Percentiles rank a stretch among this genome's conserved stretches.
These are phyloP conservation scores for Penicillium lividum DNA, from an alignment of 495 filamentous ascomycete genomes.

Conservation along the genomic window DNA sequence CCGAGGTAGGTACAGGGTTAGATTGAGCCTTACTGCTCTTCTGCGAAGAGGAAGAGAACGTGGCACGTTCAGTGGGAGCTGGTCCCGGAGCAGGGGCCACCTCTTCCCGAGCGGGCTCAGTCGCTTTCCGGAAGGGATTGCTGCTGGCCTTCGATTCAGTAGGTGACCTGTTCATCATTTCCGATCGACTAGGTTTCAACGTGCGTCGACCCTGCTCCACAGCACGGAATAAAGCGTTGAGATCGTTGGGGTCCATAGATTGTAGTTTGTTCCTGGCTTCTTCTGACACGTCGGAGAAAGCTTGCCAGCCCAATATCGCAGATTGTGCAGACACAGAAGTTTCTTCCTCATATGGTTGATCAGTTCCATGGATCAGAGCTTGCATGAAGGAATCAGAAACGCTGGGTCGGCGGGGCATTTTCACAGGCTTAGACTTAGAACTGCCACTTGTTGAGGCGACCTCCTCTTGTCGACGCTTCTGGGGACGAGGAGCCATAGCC, in stretches of 20 bases:
- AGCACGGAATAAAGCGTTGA: slow-evolving; percentile 37
- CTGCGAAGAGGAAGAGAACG: too few relatives aligned
- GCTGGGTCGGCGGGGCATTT: slow-evolving; percentile 37
- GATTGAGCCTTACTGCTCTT: too few relatives aligned
- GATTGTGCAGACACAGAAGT: slow-evolving; percentile 39
- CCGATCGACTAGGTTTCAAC: slow-evolving; percentile 36
- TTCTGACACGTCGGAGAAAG: slow-evolving; percentile 41
- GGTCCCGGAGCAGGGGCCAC: slow-evolving; percentile 19
- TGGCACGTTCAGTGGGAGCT: not conserved
- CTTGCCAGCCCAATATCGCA: slow-evolving; percentile 43
- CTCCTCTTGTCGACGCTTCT: slow-evolving; percentile 42
- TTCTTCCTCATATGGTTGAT: slow-evolving; percentile 34
- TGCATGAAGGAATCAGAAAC: slow-evolving; percentile 39
- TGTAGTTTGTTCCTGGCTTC: slow-evolving; percentile 41
- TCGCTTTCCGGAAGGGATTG: slow-evolving; percentile 16
- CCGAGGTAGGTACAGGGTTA: not conserved
- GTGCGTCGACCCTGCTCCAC: slow-evolving; percentile 40
- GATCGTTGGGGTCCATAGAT: slow-evolving; percentile 41
- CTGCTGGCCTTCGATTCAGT: slow-evolving; percentile 32
- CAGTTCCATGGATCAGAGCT: slow-evolving; percentile 31
- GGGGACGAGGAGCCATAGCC: slow-evolving; percentile 23
- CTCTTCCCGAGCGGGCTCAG: slow-evolving; percentile 24
- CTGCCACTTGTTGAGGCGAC: slow-evolving; percentile 32
- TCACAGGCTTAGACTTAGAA: slow-evolving; percentile 39
- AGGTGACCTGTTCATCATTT: slow-evolving; percentile 36